A percentile compares a stretch with the other conserved stretches of the same genome.
These are phyloP conservation scores for Haplosporangium sp. DNA, from an alignment of 371 early-diverging fungal species.

Conservation along the genomic window DNA sequence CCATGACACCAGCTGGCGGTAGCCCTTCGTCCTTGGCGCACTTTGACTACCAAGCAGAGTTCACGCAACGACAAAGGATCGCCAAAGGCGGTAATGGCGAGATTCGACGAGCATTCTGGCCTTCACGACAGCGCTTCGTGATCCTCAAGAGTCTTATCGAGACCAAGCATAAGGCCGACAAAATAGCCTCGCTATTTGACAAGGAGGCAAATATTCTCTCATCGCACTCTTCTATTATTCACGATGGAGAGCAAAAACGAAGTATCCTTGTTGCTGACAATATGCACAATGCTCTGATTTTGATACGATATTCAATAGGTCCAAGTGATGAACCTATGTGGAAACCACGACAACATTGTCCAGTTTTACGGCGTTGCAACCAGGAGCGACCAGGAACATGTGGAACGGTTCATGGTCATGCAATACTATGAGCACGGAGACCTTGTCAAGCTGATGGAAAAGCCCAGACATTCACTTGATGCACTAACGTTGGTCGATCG, in stretches of 20 bases:
- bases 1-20: not conserved
- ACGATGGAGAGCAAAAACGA: not conserved
- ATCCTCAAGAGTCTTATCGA: constrained; percentile 30
- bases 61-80: constrained; percentile 11
- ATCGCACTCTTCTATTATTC: not conserved
- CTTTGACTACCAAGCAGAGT: constrained; percentile 20
- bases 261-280: not conserved
- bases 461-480: constrained; percentile 11
- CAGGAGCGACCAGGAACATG: constrained; percentile 18
- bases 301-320: constrained; percentile 15
- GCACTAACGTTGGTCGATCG: constrained; percentile 29
- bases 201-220: constrained; percentile 18
- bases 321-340: constrained; percentile 44
- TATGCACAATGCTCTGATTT: no score
- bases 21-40: constrained; percentile 1
- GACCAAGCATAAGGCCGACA: constrained; percentile 17
- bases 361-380: constrained; percentile 45
- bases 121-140: not conserved
- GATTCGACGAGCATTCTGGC: constrained; percentile 25
- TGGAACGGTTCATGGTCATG: constrained; percentile 49
- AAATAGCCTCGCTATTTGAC: constrained; percentile 28
- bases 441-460: constrained; percentile 24
- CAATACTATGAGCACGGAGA: constrained; percentile 43
- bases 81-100: constrained; percentile 37
- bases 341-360: constrained; percentile 46